A percentile compares a stretch with the other conserved stretches of the same genome.
Evolutionary conservation across 2,329 filamentous ascomycete species (phyloP).

Genomic region (Gnomoniopsis sp.): DNA sequence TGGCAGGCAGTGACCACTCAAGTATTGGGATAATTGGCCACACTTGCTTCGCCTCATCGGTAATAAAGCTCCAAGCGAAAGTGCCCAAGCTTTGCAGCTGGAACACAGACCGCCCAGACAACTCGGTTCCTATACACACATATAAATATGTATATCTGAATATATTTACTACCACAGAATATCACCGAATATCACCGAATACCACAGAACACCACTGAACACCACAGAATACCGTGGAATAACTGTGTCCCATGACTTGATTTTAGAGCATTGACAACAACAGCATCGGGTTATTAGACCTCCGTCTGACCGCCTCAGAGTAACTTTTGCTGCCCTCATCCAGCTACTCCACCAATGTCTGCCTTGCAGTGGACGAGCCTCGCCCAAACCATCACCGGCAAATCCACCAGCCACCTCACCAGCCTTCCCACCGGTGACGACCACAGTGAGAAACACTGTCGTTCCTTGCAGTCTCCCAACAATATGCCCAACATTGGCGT

Average conservation of each 20-base stretch:
- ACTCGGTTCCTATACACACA: neutral
- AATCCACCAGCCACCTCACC: neutral
- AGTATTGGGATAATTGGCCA: neutral
- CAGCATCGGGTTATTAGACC: neutral
- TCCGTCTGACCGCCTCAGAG: neutral
- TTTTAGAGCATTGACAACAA: neutral
- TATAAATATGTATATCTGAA: too few species aligned
- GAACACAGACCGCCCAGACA: too few species aligned
- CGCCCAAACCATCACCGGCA: neutral
- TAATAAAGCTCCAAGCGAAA: neutral
- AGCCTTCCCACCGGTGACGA: neutral
- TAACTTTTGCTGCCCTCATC: neutral
- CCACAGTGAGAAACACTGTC: neutral
- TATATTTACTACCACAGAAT: neutral
- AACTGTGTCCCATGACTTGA: neutral
- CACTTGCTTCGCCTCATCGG: neutral
- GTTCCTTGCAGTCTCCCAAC: neutral
- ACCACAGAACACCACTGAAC: neutral
- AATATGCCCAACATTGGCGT: constrained; percentile 3
- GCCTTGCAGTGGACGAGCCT: neutral
- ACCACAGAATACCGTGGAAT: neutral
- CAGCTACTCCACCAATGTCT: neutral
- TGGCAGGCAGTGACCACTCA: neutral
- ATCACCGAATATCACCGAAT: neutral
- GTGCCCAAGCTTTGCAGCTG: neutral